Evolutionary conservation across 441 rosid genomes (phyloP), one percentile per base, ranked within the genome.

Genomic region (Gossypium gossypioides): DNA sequence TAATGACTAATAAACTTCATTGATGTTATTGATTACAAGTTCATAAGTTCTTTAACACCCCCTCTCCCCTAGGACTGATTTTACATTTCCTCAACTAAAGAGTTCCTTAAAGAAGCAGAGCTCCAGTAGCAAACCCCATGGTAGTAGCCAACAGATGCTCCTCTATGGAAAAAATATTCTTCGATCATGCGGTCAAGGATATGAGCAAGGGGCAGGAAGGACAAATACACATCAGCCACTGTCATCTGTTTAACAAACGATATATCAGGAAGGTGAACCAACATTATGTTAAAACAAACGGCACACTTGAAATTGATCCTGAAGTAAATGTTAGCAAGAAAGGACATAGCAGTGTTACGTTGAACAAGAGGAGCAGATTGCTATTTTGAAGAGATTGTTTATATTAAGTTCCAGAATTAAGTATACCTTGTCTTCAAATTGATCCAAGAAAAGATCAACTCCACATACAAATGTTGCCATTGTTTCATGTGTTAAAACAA

Each of bases 201-300:
- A 78, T 95, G 99, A 76, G 99, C 98, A 68, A 95, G 92, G 2
- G 99, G 99, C 68, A 95, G 80, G 83, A 95, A 95, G 10, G 99
- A 95, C 66, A 95, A 84, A 76, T 92, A 91, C 42, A 89, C 96
- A 75, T 95, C 97, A 19, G 91, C 90, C 32, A 68, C 84, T 21
- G 97, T 91, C 97, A 95, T 91, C 97, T 95, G 74, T 59, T 55
- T 65, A 50, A 74, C 24, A 56, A 75, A 72, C 59, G 42, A 46
- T 16, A 8, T 60, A 48, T 71, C 72, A 79, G 68, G 71, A 50
- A 50, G 71, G 59, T 16, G 24, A 25, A 67, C 42, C 58, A 44
- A 12, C 32, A 18, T 60, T 4, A 46, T 29, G 37, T 48, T 64
- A 34, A 0, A 1, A n/a, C 42, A 32, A 55, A 64, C 10, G 22